Conservation (phyloP, 2,329 filamentous ascomycete species). For the Leptoxyphium fumago region DNA sequence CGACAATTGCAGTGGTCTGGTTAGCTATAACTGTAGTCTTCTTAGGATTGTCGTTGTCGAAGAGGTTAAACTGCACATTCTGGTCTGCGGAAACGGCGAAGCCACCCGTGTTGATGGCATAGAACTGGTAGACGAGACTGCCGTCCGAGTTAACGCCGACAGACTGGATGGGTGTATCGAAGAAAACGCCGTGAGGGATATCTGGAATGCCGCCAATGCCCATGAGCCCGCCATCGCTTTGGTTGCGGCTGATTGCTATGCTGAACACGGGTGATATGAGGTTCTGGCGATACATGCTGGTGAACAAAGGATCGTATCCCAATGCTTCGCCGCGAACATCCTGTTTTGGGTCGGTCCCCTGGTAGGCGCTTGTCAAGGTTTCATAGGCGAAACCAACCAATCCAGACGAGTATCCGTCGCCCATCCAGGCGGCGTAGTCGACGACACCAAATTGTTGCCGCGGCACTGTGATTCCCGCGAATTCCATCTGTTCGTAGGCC, state of each 20-base stretch:
- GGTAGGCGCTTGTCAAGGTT: slow-evolving; percentile 29
- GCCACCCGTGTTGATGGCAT: slow-evolving; percentile 22
- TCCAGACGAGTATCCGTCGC: slow-evolving; percentile 27
- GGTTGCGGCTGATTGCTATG: slow-evolving; percentile 28
- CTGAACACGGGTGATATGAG: slow-evolving; percentile 33
- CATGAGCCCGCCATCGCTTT: slow-evolving; percentile 27
- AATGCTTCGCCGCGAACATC: slow-evolving; percentile 10
- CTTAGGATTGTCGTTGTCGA: slow-evolving; percentile 6
- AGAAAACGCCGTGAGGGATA: slow-evolving; percentile 23
- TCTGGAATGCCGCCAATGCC: slow-evolving; percentile 36
- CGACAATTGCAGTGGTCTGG: slow-evolving; percentile 27
- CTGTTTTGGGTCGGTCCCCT: slow-evolving; percentile 12
- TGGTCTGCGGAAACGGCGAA: slow-evolving; percentile 13
- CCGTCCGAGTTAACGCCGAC: slow-evolving; percentile 14
- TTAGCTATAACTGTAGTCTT: slow-evolving; percentile 11
- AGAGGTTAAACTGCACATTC: slow-evolving; percentile 12
- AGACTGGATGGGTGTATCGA: slow-evolving; percentile 21
- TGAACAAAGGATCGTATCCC: slow-evolving; percentile 37
- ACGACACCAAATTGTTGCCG: slow-evolving; percentile 34
- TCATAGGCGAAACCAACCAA: slow-evolving; percentile 39
- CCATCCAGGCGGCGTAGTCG: slow-evolving; percentile 17
- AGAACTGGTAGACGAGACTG: slow-evolving; percentile 22
- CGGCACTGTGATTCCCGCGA: slow-evolving; percentile 32
- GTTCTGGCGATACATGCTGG: slow-evolving; percentile 31
- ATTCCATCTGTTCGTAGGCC: slow-evolving; percentile 26